Percentiles rank a stretch among this genome's conserved stretches.
Conservation (phyloP, 2,329 filamentous ascomycete genomes). For the Ceratocystis colombiana region DNA sequence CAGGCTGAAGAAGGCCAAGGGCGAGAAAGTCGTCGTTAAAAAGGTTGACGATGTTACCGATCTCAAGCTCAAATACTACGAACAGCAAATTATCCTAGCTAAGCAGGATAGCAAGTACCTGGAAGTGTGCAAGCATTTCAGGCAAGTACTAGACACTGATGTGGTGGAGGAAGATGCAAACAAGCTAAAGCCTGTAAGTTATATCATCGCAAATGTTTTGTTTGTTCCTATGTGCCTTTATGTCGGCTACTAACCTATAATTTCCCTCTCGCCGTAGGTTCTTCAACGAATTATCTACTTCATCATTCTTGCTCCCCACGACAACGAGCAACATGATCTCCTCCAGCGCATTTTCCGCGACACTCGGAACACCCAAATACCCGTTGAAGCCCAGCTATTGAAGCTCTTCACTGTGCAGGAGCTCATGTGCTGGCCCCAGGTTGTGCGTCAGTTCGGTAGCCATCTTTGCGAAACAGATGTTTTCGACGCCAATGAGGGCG, state of each 20-base stretch:
- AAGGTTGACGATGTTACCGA: constrained; percentile 87
- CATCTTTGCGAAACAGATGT: constrained; percentile 84
- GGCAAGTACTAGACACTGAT: constrained; percentile 92
- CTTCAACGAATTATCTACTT: constrained; percentile 96
- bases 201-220: background rate
- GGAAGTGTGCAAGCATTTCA: constrained; percentile 95
- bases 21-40: constrained; percentile 67
- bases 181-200: constrained; percentile 71
- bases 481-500: constrained; percentile 58
- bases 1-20: constrained; percentile 73
- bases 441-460: constrained; percentile 77
- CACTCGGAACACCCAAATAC: constrained; percentile 64
- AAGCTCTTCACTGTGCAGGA: constrained; percentile 93
- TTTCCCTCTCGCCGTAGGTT: constrained; percentile 42
- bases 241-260: constrained; percentile 26
- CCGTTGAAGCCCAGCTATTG: constrained; percentile 72
- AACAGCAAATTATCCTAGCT: constrained; percentile 89
- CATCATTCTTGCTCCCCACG: constrained; percentile 88
- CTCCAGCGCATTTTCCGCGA: constrained; percentile 88
- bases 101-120: constrained; percentile 98
- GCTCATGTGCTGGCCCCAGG: constrained; percentile 96
- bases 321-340: constrained; percentile 97
- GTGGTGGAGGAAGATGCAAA: constrained; percentile 82
- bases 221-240: background rate
- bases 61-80: constrained; percentile 89